Base-by-base conservation (phyloP, 345 rosid genomes). In the Hibiscus trionum region DNA sequence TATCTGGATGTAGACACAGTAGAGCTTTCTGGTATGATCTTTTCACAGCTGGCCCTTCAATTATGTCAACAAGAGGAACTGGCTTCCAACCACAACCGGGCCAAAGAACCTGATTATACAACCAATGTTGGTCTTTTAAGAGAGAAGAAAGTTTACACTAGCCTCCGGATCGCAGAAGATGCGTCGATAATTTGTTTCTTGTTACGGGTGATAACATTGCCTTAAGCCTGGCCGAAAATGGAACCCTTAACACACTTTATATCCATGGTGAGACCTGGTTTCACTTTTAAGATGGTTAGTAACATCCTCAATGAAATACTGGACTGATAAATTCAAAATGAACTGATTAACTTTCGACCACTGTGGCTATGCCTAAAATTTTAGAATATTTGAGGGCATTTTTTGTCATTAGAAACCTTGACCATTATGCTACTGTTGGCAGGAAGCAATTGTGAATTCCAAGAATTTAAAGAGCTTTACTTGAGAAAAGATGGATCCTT, bases 1-100 rank as follows among this genome's bases (percentile, higher is more conserved):
- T 94, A 75, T 94, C 98, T 49, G 98, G 98, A 75, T 94, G 98
- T 73, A 94, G 86, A 70, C 84, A 88, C 33, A 94, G 89, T 63
- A 94, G 76, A 76, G 98, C 96, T 69, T 81, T 95, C 69, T 95
- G 99, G 80, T 91, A 95, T 6, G 93, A 81, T 82, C 88, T 88
- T 77, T 90, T 85, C 73, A 95, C 97, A 0, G 93, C 87, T 62
- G 85, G 86, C 71, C 87, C 97, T 85, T 95, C 99, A 1, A 95
- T 86, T 74, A 95, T 86, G 59, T 91, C 87, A 72, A 90, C 90
- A 58, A 95, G 93, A 44, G 99, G 93, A 66, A 90, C 90, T 0
- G 92, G 81, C 71, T 88, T 95, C 97, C 97, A 95, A 57, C 93
- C 97, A 39, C 97, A 84, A 53, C 72, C 96, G 17, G 92, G 72